A percentile compares a stretch with the other conserved stretches of the same genome.
Conservation (phyloP, 202 grass and related monocot species). For the Hordeum pubiflorum region DNA sequence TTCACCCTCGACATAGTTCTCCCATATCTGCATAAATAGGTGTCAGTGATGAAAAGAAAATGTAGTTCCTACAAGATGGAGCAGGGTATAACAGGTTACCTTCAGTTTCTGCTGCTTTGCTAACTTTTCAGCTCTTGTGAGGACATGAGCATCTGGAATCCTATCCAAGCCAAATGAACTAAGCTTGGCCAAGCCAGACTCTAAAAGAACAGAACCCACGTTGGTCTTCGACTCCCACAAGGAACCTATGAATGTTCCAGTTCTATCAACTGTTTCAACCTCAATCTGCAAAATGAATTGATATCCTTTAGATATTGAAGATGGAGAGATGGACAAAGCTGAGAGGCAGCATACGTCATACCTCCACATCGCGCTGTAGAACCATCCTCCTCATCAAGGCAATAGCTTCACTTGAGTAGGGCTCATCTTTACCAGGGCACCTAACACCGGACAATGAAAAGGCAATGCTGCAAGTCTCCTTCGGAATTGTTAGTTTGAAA, state of each 20-base stretch:
- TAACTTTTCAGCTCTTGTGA: conserved; percentile 69
- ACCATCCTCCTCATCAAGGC: conserved; percentile 64
- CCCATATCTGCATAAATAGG: conserved; percentile 68
- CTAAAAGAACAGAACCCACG: conserved; percentile 66
- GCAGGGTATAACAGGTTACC: conserved; percentile 28
- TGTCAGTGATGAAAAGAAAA: background rate
- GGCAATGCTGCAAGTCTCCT: conserved; percentile 60
- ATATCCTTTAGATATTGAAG: conserved; percentile 13
- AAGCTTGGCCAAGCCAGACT: conserved; percentile 80
- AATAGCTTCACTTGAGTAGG: conserved; percentile 55
- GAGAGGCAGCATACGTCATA: background rate
- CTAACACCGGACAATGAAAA: conserved; percentile 72
- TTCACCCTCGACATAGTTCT: conserved; percentile 87
- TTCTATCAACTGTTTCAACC: conserved; percentile 88
- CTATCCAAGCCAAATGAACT: conserved; percentile 76
- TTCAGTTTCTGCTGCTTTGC: conserved; percentile 86
- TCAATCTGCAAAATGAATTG: conserved; percentile 60
- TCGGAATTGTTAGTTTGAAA: conserved; percentile 82
- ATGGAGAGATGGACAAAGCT: background rate
- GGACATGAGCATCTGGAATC: conserved; percentile 63
- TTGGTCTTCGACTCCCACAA: conserved; percentile 88
- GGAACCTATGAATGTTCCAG: conserved; percentile 92
- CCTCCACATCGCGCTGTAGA: conserved; percentile 63
- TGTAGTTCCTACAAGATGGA: background rate
- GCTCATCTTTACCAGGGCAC: conserved; percentile 46